Percentiles rank a stretch among this genome's conserved stretches.
Evolutionary conservation across 2,329 filamentous ascomycete species (phyloP).

Genomic region (Exutisphaerella laricina): DNA sequence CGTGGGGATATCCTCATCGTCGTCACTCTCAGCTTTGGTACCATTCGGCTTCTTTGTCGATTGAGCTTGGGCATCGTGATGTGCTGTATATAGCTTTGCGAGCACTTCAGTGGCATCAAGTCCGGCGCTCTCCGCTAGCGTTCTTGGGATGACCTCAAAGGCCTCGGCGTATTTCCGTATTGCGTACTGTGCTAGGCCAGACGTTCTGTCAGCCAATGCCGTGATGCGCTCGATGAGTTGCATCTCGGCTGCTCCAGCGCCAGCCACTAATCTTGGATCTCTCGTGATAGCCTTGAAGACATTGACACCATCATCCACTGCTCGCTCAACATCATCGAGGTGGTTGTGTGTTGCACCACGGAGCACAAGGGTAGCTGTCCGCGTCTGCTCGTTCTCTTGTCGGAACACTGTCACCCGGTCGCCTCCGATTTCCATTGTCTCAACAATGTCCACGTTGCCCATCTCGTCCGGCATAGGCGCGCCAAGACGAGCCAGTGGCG

Average conservation of each 20-base stretch:
- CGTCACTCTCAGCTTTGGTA: slow-evolving; percentile 31
- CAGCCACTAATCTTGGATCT: slow-evolving; percentile 84
- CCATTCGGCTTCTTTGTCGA: slow-evolving; percentile 15
- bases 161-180: slow-evolving; percentile 97
- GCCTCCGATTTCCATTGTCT: slow-evolving; percentile 95
- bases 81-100: slow-evolving; percentile 85
- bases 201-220: slow-evolving; percentile 83
- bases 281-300: slow-evolving; percentile 97
- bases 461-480: slow-evolving; percentile 99
- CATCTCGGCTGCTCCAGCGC: slow-evolving; percentile 89
- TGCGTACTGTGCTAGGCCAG: slow-evolving; percentile 87
- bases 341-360: slow-evolving; percentile 97
- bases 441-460: slow-evolving; percentile 88
- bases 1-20: slow-evolving; percentile 74
- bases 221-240: slow-evolving; percentile 90
- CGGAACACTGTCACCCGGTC: slow-evolving; percentile 98
- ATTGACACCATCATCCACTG: slow-evolving; percentile 96
- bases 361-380: slow-evolving; percentile 89
- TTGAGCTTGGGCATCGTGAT: slow-evolving; percentile 39
- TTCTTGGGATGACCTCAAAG: slow-evolving; percentile 93
- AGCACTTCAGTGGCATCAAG: slow-evolving; percentile 96
- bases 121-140: slow-evolving; percentile 88
- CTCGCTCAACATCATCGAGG: slow-evolving; percentile 92
- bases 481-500: slow-evolving; percentile 88
- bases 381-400: slow-evolving; percentile 86